Percentiles rank a stretch among this genome's conserved stretches.
These are phyloP conservation scores for Dillenia turbinata DNA, from an alignment of 164 flowering plant genomes.

Conservation along the genomic window DNA sequence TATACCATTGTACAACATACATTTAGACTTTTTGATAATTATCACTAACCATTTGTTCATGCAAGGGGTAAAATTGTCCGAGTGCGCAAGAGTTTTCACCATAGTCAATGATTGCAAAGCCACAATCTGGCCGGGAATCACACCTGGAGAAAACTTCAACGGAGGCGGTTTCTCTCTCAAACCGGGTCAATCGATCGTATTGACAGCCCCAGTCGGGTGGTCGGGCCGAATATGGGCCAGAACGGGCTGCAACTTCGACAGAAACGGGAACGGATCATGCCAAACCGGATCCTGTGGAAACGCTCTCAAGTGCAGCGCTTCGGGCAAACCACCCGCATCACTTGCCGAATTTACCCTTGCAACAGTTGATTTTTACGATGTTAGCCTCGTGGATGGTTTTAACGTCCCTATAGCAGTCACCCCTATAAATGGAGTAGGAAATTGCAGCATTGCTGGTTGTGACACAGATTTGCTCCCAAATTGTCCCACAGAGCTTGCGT, in stretches of 20 bases:
- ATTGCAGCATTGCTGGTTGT: constrained; percentile 75
- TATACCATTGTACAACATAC: no score
- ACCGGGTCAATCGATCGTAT: constrained; percentile 48
- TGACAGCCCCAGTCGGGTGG: constrained; percentile 77
- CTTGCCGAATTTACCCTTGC: constrained; percentile 92
- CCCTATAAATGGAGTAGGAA: constrained; percentile 65
- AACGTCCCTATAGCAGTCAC: constrained; percentile 61
- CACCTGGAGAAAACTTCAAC: constrained; percentile 56
- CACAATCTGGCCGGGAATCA: constrained; percentile 84
- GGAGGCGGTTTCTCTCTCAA: constrained; percentile 73
- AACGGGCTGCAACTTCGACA: constrained; percentile 83
- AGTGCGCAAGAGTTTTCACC: constrained; percentile 64
- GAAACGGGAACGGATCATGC: constrained; percentile 59
- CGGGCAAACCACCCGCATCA: constrained; percentile 72
- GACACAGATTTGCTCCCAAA: constrained; percentile 46
- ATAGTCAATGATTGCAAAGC: constrained; percentile 68
- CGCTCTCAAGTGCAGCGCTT: constrained; percentile 52
- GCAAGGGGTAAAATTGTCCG: constrained; percentile 29
- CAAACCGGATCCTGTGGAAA: constrained; percentile 76
- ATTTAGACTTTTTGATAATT: no score
- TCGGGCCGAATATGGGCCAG: constrained; percentile 93
- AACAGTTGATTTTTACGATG: constrained; percentile 67
- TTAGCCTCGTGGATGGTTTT: constrained; percentile 93
- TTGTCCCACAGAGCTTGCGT: constrained; percentile 76
- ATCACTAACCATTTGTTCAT: background rate